Evolutionary conservation across 1,284 basidiomycete species (phyloP), one percentile per base, ranked within the genome.

Genomic region (Papiliotrema nemorosa): DNA sequence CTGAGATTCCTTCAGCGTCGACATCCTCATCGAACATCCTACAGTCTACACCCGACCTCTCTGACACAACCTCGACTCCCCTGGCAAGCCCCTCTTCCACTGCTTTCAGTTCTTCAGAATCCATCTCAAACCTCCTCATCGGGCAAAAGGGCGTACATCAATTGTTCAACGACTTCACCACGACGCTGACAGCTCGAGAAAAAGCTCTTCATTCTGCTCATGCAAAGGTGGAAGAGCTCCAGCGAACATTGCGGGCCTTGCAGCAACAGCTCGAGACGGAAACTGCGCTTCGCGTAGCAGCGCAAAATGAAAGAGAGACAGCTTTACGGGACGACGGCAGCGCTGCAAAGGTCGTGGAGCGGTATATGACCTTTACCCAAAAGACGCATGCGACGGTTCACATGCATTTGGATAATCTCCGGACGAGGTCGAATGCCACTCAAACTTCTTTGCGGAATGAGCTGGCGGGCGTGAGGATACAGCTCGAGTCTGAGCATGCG

Each of bases 311-410:
- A 55, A 73, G 87, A n/a, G 81, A 86, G 50, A 78, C 77, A 55
- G 76, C 81, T 37, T 74, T 78, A 53, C 71, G 83, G n/a, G 86
- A 90, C 54, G 88, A 91, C 55, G 81, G 79, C 13, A 82, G 84
- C 2, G 88, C 89, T 1, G 84, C 86, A 12, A 87, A 84, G 64
- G 88, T 91, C 79, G 88, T 91, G 26, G 84, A 88, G 48, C 81
- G 88, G 42, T 92, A 92, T 70, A 92, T 91, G 89, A 87, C 85
- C 61, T 92, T 91, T 71, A 89, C 88, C 2, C 89, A 92, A 69
- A 79, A 83, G 18, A 84, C 86, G 7, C 86, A 85, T 13, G 80
- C 87, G 49, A 74, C 80, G 1, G 79, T 90, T 1, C 86, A 89
- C 63, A 69, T 76, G 4, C 81, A 87, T 22, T 78, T 90, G 39